Conservation (phyloP, 1,139 yeast species). For the Yamadazyma songkhlaensis region DNA sequence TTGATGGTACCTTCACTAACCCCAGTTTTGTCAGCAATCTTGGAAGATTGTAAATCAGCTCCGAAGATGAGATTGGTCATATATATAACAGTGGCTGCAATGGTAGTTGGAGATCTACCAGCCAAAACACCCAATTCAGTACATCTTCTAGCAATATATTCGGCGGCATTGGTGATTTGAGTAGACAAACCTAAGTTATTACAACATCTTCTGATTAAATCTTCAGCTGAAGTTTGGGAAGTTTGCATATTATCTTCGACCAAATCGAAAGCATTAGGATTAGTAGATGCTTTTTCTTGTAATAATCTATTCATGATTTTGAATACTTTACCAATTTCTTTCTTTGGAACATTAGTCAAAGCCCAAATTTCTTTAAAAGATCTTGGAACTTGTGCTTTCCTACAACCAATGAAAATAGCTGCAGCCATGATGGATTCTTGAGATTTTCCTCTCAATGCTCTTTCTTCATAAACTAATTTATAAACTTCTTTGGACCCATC, state of each 20-base stretch:
- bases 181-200: slow-evolving; percentile 87
- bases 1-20: slow-evolving; percentile 97
- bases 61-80: slow-evolving; percentile 87
- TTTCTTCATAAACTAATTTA: slow-evolving; percentile 87
- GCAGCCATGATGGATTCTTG: slow-evolving; percentile 97
- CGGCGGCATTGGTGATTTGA: slow-evolving; percentile 90
- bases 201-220: slow-evolving; percentile 92
- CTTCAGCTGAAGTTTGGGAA: slow-evolving; percentile 90
- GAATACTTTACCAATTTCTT: slow-evolving; percentile 88
- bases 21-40: slow-evolving; percentile 92
- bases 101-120: slow-evolving; percentile 95
- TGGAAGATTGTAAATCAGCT: slow-evolving; percentile 64
- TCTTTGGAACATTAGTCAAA: slow-evolving; percentile 87
- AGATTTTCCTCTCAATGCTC: slow-evolving; percentile 83
- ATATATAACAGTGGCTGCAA: slow-evolving; percentile 96
- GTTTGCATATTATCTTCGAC: slow-evolving; percentile 65
- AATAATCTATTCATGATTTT: slow-evolving; percentile 77
- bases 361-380: slow-evolving; percentile 97
- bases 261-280: slow-evolving; percentile 35
- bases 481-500: slow-evolving; percentile 98
- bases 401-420: slow-evolving; percentile 89
- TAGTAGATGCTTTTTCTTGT: slow-evolving; percentile 57
- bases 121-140: slow-evolving; percentile 92
- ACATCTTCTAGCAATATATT: slow-evolving; percentile 83
- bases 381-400: slow-evolving; percentile 92